Base-by-base conservation (phyloP, 2,329 filamentous ascomycete species). In the Penicillium sp. region DNA sequence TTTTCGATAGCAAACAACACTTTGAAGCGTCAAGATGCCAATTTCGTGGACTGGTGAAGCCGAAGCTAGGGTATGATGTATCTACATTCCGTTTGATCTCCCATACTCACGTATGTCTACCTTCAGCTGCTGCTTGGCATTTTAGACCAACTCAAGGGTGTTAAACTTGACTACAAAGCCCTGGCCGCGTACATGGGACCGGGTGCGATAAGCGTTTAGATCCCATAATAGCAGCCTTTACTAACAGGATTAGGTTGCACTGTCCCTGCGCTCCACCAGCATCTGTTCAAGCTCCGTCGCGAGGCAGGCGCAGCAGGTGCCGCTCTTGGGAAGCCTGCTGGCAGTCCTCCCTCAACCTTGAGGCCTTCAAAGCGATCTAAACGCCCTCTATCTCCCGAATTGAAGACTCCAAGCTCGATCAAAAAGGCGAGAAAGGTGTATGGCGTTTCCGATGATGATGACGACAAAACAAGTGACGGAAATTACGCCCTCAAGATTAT, bases 51-150 rank as follows among this genome's bases (percentile, higher is more conserved):
- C 44, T n/a, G 5, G 44, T 15, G 54, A 58, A 29, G 49, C 55
- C 7, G 60, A 62, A 26, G 49, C 55, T 8, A 54, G 29, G 50
- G 60, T 62, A 41, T 9, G 30, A 41, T 9, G 23, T 49, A 48
- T 31, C 26, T 30, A 38, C 31, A 17, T 15, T n/a, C 44, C 23
- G 5, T 17, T 35, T 41, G 26, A 46, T 44, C 11, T 35, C n/a
- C 5, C n/a, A 17, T 2, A 31, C 30, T 58, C 23, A 35, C 31
- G 7, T 35, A 41, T 15, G 13, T 58, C 44, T 21, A 29, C 15
- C 49, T 21, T 35, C 23, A 35, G 60, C 50, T 62, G 13, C 53
- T 62, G 13, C 30, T 62, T n/a, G 60, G 60, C 3, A 47, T 57
- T 26, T 35, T 62, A 8, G 45, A 48, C 4, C 60, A 62, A 26